Evolutionary conservation across 1,139 yeast genomes (phyloP).

Genomic region (Yamadazyma sp.): DNA sequence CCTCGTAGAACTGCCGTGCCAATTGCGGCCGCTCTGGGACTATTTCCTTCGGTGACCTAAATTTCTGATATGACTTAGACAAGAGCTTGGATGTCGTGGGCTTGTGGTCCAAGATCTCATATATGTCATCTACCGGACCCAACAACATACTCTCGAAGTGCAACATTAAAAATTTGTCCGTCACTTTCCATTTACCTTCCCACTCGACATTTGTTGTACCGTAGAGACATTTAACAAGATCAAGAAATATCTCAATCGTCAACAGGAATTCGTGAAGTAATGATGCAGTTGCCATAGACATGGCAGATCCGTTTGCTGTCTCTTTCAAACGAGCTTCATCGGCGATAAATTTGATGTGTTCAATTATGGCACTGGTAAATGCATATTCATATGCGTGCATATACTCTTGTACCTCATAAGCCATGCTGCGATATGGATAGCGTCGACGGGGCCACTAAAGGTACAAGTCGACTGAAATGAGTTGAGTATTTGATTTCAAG

Average conservation of each 20-base stretch:
- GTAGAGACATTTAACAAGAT: no score
- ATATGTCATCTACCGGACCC: constrained; percentile 18
- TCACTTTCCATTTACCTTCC: no score
- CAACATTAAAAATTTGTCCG: no score
- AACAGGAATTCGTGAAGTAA: constrained; percentile 12
- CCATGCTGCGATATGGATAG: no score
- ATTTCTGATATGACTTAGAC: no score
- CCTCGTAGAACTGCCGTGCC: constrained; percentile 16
- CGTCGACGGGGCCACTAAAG: no score
- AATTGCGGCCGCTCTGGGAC: background rate
- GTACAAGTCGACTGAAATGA: no score
- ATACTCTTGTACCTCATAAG: no score
- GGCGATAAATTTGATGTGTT: constrained; percentile 11
- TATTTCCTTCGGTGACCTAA: no score
- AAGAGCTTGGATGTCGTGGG: no score
- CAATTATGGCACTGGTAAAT: constrained; percentile 14
- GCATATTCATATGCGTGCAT: constrained; percentile 18
- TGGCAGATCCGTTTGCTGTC: constrained; percentile 5
- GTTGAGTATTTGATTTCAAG: background rate
- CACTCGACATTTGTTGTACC: no score
- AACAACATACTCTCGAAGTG: constrained; percentile 15
- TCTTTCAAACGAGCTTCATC: constrained; percentile 10
- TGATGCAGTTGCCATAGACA: constrained; percentile 9
- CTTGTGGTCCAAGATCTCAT: constrained; percentile 11
- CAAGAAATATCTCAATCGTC: no score